Evolutionary conservation across 1,139 yeast species (phyloP), one percentile per base, ranked within the genome.

Genomic region (Yamadazyma sp.): DNA sequence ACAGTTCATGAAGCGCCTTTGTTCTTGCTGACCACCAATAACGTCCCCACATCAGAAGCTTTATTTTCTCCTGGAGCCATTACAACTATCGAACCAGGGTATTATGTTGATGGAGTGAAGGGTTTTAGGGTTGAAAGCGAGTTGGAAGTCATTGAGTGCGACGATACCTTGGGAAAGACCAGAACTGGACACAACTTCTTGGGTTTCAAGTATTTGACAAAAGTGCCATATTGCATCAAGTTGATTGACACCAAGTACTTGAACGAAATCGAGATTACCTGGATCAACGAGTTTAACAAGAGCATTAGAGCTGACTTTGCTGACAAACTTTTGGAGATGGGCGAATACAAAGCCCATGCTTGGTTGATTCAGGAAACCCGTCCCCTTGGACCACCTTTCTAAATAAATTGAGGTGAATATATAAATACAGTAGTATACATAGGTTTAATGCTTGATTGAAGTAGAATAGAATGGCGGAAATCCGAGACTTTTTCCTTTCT

Each of bases 1-100:
- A 64, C 69, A 48, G 82, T 78, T 6, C 83, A 78, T 48, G 80
- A 78, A 40, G 72, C 75, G 0, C 83, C 83, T 0, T 61, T 78
- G 39, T 75, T 69, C 29, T 64, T 78, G 37, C 67, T 61, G 64
- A 57, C 71, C 2, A 54, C 70, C 1, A 41, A 54, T 12, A 63
- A 63, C 1, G 76, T 76, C 0, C 66, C 73, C 2, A 53, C 54
- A n/a, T 37, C 40, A 1, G 51, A 51, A 14, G 58, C 61, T 21
- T 53, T 61, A 23, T 71, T 66, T 45, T 64, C 67, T 38, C 63
- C 65, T 7, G 81, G 82, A 1, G 78, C 70, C 13, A 68, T 77
- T 29, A 51, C 76, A 13, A 68, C 78, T 15, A 78, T 75, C 50
- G 83, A 78, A 44, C 83, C 83, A 0, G 83, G 83, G 0, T 77